Base-by-base conservation (phyloP, 768 basidiomycete genomes). In the Mycena kentingensis region DNA sequence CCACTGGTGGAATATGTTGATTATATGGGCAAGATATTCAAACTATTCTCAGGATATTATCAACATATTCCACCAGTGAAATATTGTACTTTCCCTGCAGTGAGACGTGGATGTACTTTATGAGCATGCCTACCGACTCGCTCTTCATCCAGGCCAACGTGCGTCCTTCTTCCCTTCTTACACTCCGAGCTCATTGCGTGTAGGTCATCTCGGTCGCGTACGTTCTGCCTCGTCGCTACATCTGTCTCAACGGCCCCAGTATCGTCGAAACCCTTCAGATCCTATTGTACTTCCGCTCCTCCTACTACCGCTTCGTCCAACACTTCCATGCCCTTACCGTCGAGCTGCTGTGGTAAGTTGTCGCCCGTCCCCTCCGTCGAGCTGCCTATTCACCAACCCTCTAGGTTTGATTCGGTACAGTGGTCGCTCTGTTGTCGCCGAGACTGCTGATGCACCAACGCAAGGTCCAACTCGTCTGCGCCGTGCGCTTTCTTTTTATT, bases 301-400 rank as follows among this genome's bases (percentile, higher is more conserved):
- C 38, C 18, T 57, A 57, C 44, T 36, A 24, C 43, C 56, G 56
- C 36, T 57, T 57, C 24, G 48, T 57, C 21, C 32, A 49, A 11
- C 34, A 25, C 5, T 57, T 57, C 29, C 47, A 48, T 0, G 13
- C 32, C 34, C 15, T 50, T 7, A 46, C 48, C 45, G 3, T 32
- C 18, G 37, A 49, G 15, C 28, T 57, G 13, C 49, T 52, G 18
- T 57, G 56, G 56, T 53, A 7, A 21, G 54, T 16, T 29, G 6
- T 38, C 4, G 21, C 43, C 18, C 13, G 5, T 27, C n/a, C 5
- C 16, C 22, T 7, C 22, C 31, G 25, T 49, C 6, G 32, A 39
- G 28, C 13, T 25, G 7, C n/a, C 32, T 27, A n/a, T n/a, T n/a
- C n/a, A n/a, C n/a, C n/a, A n/a, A n/a, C n/a, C n/a, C 15, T 11